Percentiles rank a stretch among this genome's conserved stretches.
Evolutionary conservation across 768 basidiomycete genomes (phyloP).

Genomic region (Amylocystis lapponica): DNA sequence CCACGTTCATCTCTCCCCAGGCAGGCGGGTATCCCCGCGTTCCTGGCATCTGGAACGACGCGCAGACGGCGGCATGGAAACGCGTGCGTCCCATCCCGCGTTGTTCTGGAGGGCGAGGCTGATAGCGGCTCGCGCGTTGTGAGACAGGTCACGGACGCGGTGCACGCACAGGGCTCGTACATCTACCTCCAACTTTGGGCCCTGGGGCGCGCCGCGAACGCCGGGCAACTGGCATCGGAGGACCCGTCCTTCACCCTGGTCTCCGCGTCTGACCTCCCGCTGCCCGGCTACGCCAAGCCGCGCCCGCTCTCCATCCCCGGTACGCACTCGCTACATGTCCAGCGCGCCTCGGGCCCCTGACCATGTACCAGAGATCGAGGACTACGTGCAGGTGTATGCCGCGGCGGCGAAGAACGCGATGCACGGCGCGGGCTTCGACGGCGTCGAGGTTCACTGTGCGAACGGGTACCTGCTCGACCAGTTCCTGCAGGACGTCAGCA

Average conservation of each 20-base stretch:
- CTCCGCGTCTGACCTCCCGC: constrained; percentile 27
- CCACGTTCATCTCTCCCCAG: constrained; percentile 42
- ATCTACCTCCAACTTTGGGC: constrained; percentile 56
- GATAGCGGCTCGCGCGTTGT: neutral
- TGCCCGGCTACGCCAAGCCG: constrained; percentile 14
- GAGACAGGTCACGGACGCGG: constrained; percentile 47
- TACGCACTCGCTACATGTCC: neutral
- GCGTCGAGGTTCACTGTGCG: constrained; percentile 33
- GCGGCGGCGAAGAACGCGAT: constrained; percentile 23
- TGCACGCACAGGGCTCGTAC: constrained; percentile 47
- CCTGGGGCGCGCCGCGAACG: constrained; percentile 36
- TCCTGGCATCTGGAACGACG: constrained; percentile 59
- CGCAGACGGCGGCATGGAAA: constrained; percentile 52
- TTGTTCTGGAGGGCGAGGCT: neutral
- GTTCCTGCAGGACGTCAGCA: constrained; percentile 32
- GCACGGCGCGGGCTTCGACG: constrained; percentile 39
- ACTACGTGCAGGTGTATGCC: constrained; percentile 28
- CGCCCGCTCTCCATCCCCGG: constrained; percentile 19
- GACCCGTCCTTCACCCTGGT: constrained; percentile 22
- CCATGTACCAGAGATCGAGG: constrained; percentile 23
- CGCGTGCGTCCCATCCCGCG: constrained; percentile 32
- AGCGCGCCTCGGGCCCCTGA: neutral
- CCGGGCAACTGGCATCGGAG: constrained; percentile 30
- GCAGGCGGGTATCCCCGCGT: constrained; percentile 44
- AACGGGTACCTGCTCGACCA: constrained; percentile 34